Conservation (phyloP, 805 yeast species). For the Pichia membranifaciens region DNA sequence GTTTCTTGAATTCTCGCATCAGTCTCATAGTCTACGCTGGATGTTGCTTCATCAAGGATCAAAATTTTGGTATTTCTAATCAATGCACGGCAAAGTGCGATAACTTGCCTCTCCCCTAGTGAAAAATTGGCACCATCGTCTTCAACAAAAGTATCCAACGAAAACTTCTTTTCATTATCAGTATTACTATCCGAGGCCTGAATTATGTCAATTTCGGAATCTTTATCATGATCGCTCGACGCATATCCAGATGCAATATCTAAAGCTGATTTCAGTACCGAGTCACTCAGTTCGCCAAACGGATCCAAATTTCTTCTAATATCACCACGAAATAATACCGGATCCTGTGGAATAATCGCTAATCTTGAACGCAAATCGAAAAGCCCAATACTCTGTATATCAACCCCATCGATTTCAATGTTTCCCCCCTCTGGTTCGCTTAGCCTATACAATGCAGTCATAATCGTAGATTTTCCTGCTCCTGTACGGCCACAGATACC, state of each 20-base stretch:
- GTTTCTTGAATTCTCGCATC: constrained; percentile 77
- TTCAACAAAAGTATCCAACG: constrained; percentile 41
- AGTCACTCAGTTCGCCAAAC: constrained; percentile 51
- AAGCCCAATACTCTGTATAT: constrained; percentile 60
- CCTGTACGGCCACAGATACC: constrained; percentile 91
- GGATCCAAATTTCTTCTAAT: constrained; percentile 77
- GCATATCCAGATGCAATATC: constrained; percentile 35
- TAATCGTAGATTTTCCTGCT: constrained; percentile 71
- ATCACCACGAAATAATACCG: constrained; percentile 76
- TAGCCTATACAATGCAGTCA: constrained; percentile 57
- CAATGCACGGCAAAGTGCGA: constrained; percentile 80
- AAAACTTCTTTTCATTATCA: constrained; percentile 27
- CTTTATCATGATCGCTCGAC: no score
- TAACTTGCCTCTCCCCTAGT: constrained; percentile 70
- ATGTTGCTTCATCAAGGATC: constrained; percentile 80
- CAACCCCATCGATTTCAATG: constrained; percentile 63
- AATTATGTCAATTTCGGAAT: no score
- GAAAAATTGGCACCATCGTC: constrained; percentile 72
- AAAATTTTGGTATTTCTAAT: constrained; percentile 68
- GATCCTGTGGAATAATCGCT: constrained; percentile 86
- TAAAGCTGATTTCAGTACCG: constrained; percentile 62
- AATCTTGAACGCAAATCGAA: constrained; percentile 63
- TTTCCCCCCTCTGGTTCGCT: constrained; percentile 52
- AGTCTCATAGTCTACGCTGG: constrained; percentile 79
- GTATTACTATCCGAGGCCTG: constrained; percentile 1